These are phyloP conservation scores for Mollisiaceae sp. DNA, from an alignment of 2,329 filamentous ascomycete species.

Conservation along the genomic window DNA sequence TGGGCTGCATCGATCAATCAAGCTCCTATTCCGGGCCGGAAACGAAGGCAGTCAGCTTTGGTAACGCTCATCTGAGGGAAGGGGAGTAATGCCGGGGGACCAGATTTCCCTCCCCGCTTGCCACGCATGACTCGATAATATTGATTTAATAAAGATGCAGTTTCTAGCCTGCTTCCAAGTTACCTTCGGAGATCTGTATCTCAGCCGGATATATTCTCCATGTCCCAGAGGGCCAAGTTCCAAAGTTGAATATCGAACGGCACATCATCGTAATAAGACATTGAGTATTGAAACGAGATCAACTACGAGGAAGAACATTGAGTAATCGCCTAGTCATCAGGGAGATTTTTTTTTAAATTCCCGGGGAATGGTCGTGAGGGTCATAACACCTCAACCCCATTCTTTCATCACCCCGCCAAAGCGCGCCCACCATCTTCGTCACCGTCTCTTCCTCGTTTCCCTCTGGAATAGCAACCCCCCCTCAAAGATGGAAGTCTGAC, in stretches of 20 bases:
- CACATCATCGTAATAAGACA: neutral
- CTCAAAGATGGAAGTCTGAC: constrained; percentile 13
- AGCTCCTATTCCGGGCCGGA: constrained; percentile 13
- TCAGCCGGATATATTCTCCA: constrained; percentile 2
- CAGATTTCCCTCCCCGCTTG: neutral
- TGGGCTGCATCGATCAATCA: constrained; percentile 16
- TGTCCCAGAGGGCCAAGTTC: neutral
- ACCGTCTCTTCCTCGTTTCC: neutral
- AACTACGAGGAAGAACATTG: neutral
- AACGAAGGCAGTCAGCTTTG: no score
- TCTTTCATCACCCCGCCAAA: neutral
- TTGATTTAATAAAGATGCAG: neutral
- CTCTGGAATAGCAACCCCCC: neutral
- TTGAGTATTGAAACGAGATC: neutral
- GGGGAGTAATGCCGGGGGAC: neutral
- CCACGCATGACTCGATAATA: constrained; percentile 16
- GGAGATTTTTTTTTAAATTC: neutral
- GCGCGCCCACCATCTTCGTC: constrained; percentile 2
- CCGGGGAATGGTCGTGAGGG: neutral
- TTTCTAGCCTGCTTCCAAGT: constrained; percentile 5
- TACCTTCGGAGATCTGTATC: constrained; percentile 7
- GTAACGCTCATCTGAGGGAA: no score
- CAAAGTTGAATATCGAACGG: constrained; percentile 4
- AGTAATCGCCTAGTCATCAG: neutral
- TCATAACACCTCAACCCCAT: no score